Percentiles rank a stretch among this genome's conserved stretches.
These are phyloP conservation scores for Epichloe sylvatica DNA, from an alignment of 2,329 filamentous ascomycete species.

Conservation along the genomic window DNA sequence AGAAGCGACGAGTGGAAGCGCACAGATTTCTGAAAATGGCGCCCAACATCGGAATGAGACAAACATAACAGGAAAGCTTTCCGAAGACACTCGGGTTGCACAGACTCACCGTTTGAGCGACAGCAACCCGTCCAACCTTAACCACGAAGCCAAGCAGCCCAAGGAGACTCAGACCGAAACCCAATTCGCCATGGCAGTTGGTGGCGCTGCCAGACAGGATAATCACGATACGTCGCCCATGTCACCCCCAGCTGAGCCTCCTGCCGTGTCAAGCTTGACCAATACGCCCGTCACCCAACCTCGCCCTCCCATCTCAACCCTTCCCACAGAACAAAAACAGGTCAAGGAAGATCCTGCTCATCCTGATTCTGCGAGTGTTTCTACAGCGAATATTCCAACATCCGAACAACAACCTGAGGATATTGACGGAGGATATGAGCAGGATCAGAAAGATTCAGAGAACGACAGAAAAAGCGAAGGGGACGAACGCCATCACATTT, in stretches of 20 bases:
- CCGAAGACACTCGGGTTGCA: not conserved
- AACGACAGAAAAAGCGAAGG: not conserved
- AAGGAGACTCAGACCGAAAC: not conserved
- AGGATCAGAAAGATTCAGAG: not conserved
- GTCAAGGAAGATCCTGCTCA: not conserved
- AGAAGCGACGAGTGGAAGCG: not conserved
- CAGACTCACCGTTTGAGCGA: conserved; percentile 1
- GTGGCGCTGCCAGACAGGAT: not conserved
- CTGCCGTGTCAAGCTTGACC: not conserved
- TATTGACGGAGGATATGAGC: not conserved
- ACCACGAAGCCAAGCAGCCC: not conserved
- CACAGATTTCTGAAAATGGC: not conserved
- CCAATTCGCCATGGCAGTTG: not conserved
- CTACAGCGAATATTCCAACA: not conserved
- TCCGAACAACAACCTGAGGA: not conserved
- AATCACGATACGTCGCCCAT: not conserved
- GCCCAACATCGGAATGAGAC: not conserved
- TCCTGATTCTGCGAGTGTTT: not conserved
- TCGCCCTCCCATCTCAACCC: not conserved
- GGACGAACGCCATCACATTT: too few species aligned
- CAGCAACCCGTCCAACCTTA: not conserved
- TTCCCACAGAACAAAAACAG: not conserved
- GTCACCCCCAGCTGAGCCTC: not conserved
- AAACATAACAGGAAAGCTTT: not conserved
- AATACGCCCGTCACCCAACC: not conserved